These are phyloP conservation scores for Phyllosticta citriasiana DNA, from an alignment of 2,329 filamentous ascomycete species.

Conservation along the genomic window DNA sequence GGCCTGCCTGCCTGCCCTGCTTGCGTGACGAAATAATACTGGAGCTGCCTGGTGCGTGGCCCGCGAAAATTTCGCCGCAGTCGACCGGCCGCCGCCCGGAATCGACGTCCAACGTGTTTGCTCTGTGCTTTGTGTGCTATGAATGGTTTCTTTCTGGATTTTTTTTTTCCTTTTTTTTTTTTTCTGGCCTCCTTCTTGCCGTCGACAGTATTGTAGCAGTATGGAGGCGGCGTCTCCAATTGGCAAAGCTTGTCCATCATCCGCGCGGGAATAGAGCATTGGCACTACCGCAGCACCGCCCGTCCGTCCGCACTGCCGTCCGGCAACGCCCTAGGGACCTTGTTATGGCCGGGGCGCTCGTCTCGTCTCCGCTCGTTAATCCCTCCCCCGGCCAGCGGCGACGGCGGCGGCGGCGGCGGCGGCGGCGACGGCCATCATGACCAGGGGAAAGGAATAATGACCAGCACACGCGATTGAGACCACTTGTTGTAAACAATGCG, in stretches of 20 bases:
- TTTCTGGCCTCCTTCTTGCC: no score
- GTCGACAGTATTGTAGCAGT: no score
- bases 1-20: neutral
- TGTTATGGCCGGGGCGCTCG: neutral
- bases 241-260: neutral
- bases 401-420: neutral
- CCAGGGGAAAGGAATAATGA: neutral
- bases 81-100: neutral
- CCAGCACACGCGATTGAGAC: no score
- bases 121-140: no score
- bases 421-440: neutral
- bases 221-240: no score
- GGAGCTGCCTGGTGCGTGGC: neutral
- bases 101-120: no score
- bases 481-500: no score
- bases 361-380: neutral
- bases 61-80: neutral
- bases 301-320: neutral
- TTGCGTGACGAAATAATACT: neutral
- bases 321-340: neutral
- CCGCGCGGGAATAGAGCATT: neutral
- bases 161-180: no score
- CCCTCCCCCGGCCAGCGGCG: neutral
- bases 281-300: neutral
- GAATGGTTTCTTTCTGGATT: no score